Conservation (phyloP, 1,139 yeast species). For the Cylindricascospora bacillispora region DNA sequence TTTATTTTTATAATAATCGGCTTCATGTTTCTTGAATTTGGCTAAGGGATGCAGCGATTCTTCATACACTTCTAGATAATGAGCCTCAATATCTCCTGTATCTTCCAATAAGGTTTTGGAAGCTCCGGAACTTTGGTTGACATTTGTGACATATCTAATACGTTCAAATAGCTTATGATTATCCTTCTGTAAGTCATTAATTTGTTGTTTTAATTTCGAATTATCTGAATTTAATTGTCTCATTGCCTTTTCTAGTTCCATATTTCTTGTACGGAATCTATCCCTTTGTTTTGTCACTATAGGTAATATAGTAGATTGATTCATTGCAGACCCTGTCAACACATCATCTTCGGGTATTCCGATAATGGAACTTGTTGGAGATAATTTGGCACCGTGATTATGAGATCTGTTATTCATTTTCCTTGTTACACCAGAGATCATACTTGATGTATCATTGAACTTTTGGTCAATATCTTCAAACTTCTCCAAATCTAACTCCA, state of each 20-base stretch:
- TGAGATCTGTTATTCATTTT: constrained; percentile 29
- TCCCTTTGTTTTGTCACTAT: constrained; percentile 92
- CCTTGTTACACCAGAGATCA: constrained; percentile 48
- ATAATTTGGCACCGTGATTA: constrained; percentile 25
- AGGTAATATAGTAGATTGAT: constrained; percentile 47
- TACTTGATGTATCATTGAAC: constrained; percentile 49
- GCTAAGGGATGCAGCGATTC: constrained; percentile 74
- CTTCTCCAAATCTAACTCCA: constrained; percentile 65
- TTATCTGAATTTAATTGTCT: constrained; percentile 45
- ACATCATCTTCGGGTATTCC: constrained; percentile 31
- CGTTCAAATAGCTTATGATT: constrained; percentile 72
- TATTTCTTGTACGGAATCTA: constrained; percentile 68
- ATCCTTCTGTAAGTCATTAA: constrained; percentile 53
- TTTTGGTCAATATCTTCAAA: constrained; percentile 27
- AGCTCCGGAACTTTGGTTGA: constrained; percentile 11
- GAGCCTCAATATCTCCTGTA: constrained; percentile 38
- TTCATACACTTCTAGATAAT: constrained; percentile 56
- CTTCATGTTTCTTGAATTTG: constrained; percentile 66
- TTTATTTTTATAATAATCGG: constrained; percentile 54
- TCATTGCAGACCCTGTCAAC: constrained; percentile 5
- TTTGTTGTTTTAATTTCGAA: constrained; percentile 51
- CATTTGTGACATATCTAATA: constrained; percentile 55
- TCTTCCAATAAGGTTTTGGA: constrained; percentile 5
- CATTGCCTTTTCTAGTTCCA: constrained; percentile 72
- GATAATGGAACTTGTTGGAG: constrained; percentile 40